Conservation (phyloP, 2,329 filamentous ascomycete genomes). For the Fusarium pseudoanthophilum region DNA sequence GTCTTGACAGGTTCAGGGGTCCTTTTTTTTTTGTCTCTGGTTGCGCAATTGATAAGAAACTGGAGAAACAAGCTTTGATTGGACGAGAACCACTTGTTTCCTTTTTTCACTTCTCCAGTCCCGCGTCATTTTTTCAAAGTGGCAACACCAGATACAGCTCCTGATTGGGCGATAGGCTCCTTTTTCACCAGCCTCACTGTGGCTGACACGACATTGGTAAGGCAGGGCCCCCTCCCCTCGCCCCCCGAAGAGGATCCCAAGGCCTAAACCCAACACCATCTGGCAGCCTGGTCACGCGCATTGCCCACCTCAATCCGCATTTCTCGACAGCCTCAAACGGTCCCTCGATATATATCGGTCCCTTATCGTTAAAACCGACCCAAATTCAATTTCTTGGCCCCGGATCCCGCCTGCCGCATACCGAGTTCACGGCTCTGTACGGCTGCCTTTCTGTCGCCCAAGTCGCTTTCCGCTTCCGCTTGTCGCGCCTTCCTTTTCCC, state of each 20-base stretch:
- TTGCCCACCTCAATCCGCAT: slow-evolving; percentile 50
- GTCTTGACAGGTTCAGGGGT: slow-evolving; percentile 21
- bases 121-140: slow-evolving; percentile 36
- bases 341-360: slow-evolving; percentile 38
- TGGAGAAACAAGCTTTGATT: slow-evolving; percentile 32
- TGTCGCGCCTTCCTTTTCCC: slow-evolving; percentile 37
- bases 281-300: slow-evolving; percentile 52
- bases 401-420: slow-evolving; percentile 26
- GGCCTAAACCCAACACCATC: slow-evolving; percentile 47
- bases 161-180: slow-evolving; percentile 30
- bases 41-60: slow-evolving; percentile 27
- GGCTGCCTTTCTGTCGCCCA: slow-evolving; percentile 23
- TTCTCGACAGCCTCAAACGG: slow-evolving; percentile 49
- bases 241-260: slow-evolving; percentile 33
- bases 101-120: slow-evolving; percentile 35
- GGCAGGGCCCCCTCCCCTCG: slow-evolving; percentile 35
- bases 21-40: background rate
- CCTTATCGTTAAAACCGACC: slow-evolving; percentile 32
- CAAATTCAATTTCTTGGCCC: slow-evolving; percentile 24
- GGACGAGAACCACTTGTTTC: slow-evolving; percentile 17
- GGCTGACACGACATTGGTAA: slow-evolving; percentile 35
- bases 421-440: slow-evolving; percentile 21
- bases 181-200: slow-evolving; percentile 41
- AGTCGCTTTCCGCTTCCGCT: slow-evolving; percentile 20
- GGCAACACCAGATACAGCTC: slow-evolving; percentile 12